phyloP scores from a whole-genome alignment of 129 eudicot genomes.

The Daucus carota region DNA sequence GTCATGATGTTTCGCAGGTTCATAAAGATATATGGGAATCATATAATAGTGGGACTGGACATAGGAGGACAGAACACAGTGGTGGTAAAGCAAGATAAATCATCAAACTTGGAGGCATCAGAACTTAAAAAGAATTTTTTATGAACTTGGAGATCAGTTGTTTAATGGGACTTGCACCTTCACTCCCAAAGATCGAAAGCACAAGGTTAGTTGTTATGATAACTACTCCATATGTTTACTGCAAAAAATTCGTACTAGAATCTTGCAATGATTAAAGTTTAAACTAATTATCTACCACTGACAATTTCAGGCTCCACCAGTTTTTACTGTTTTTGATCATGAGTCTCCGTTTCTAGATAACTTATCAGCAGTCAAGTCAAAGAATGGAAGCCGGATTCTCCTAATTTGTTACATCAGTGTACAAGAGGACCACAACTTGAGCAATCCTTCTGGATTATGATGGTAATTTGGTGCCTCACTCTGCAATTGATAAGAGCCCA shows the following conservation, averaged over 20 bases:
- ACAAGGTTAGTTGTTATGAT: constrained; percentile 36
- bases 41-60: constrained; percentile 75
- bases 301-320: constrained; percentile 48
- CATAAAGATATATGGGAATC: constrained; percentile 89
- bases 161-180: constrained; percentile 69
- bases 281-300: not conserved
- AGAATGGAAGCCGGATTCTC: constrained; percentile 61
- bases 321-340: constrained; percentile 59
- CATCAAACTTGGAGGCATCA: constrained; percentile 70
- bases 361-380: constrained; percentile 41
- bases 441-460: constrained; percentile 76
- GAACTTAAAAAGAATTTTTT: constrained; percentile 63
- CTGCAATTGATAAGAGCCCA: constrained; percentile 67
- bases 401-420: too few relatives aligned
- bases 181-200: constrained; percentile 58
- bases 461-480: constrained; percentile 76
- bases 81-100: constrained; percentile 61
- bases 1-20: constrained; percentile 43
- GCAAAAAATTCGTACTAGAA: not conserved
- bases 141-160: constrained; percentile 75
- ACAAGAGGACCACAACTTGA: constrained; percentile 54
- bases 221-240: too few relatives aligned
- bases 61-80: constrained; percentile 87
- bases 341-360: constrained; percentile 35
- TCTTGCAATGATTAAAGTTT: not conserved